A percentile compares a stretch with the other conserved stretches of the same genome.
phyloP scores from a whole-genome alignment of 805 yeast species.

The Kodamaea nitidulidarum region DNA sequence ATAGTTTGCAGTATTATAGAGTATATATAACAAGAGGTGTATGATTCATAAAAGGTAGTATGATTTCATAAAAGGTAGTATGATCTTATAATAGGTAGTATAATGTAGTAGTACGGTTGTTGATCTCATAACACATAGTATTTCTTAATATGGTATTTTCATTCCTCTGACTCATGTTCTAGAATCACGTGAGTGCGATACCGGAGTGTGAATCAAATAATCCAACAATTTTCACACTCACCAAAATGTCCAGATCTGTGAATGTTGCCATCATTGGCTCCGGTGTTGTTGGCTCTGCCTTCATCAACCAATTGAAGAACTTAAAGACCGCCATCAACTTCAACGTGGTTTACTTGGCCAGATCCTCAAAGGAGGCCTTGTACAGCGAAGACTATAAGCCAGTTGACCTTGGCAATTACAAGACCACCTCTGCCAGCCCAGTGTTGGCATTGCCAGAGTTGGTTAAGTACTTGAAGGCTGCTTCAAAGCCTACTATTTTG shows the following conservation, averaged over 20 bases:
- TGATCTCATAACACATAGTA: neutral
- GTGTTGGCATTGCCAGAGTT: constrained; percentile 57
- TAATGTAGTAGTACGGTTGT: too few relatives aligned
- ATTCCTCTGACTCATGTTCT: neutral
- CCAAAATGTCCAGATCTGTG: constrained; percentile 17
- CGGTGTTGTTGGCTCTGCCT: constrained; percentile 94
- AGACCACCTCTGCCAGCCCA: constrained; percentile 40
- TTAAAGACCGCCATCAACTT: constrained; percentile 60
- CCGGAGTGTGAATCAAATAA: neutral
- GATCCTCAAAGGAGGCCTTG: constrained; percentile 64
- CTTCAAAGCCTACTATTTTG: constrained; percentile 73
- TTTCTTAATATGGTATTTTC: neutral
- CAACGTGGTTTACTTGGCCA: constrained; percentile 76
- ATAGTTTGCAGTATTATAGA: too few relatives aligned
- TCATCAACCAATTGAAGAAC: constrained; percentile 71
- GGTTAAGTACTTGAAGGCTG: constrained; percentile 56
- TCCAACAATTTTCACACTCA: neutral
- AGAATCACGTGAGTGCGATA: constrained; percentile 5
- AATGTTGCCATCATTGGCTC: constrained; percentile 57
- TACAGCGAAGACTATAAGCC: constrained; percentile 68
- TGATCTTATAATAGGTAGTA: too few relatives aligned
- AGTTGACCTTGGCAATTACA: constrained; percentile 60
- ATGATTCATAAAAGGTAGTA: too few relatives aligned
- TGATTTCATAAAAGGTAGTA: too few relatives aligned
- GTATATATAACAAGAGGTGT: too few relatives aligned